Evolutionary conservation across 805 yeast genomes (phyloP).

Genomic region (Kurtzmaniella fragi): DNA sequence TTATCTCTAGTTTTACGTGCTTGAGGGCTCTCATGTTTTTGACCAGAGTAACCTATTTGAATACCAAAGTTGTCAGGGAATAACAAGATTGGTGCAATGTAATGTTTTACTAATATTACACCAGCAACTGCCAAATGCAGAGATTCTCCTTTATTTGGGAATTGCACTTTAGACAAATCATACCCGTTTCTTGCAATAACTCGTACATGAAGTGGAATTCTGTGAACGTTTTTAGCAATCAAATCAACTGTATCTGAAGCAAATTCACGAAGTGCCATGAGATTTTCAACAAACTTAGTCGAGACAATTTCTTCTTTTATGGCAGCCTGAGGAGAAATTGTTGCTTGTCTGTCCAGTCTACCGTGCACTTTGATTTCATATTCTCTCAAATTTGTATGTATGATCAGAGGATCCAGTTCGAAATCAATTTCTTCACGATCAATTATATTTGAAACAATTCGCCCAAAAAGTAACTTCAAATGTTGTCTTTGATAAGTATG

Average conservation of each 20-base stretch:
- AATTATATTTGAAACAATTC: constrained; percentile 30
- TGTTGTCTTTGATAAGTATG: constrained; percentile 45
- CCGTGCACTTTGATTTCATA: constrained; percentile 30
- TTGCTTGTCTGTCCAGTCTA: constrained; percentile 24
- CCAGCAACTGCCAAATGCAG: constrained; percentile 66
- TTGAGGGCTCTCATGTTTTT: not conserved
- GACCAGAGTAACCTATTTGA: not conserved
- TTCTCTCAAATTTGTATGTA: constrained; percentile 40
- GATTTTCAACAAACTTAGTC: constrained; percentile 60
- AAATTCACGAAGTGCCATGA: constrained; percentile 69
- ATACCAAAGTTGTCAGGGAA: constrained; percentile 54
- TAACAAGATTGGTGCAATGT: constrained; percentile 40
- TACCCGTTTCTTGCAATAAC: constrained; percentile 31
- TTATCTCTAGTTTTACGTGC: constrained; percentile 37
- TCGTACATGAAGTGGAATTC: constrained; percentile 32
- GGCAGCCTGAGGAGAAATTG: constrained; percentile 57
- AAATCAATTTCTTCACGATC: constrained; percentile 53
- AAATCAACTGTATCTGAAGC: constrained; percentile 56
- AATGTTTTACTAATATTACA: constrained; percentile 52
- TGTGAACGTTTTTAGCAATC: constrained; percentile 38
- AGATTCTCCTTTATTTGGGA: constrained; percentile 56
- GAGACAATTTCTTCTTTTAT: constrained; percentile 78
- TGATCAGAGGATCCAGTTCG: constrained; percentile 74
- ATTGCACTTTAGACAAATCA: constrained; percentile 37
- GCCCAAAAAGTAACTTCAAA: constrained; percentile 37